phyloP scores from a whole-genome alignment of 805 yeast genomes.

The Sungouiozyma ichnusensis region DNA sequence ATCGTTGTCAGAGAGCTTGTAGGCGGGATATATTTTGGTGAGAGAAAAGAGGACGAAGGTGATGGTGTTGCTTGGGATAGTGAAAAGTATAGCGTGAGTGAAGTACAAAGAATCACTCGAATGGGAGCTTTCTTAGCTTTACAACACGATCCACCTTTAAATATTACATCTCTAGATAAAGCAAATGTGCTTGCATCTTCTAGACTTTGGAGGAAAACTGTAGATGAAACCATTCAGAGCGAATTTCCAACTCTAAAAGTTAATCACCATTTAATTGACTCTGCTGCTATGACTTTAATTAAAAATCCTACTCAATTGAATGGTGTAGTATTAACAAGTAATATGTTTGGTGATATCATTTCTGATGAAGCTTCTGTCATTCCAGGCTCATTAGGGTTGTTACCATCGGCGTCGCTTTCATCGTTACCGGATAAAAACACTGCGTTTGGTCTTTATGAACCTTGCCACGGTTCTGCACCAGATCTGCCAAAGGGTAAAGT shows the following conservation, averaged over 20 bases:
- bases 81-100: conserved; percentile 82
- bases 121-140: conserved; percentile 97
- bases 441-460: conserved; percentile 95
- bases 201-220: conserved; percentile 92
- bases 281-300: conserved; percentile 96
- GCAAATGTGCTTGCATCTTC: conserved; percentile 96
- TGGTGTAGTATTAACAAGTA: conserved; percentile 85
- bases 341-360: conserved; percentile 97
- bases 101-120: conserved; percentile 90
- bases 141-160: conserved; percentile 87
- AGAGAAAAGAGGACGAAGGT: conserved; percentile 84
- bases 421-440: conserved; percentile 91
- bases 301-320: conserved; percentile 85
- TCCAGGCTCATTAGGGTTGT: conserved; percentile 92
- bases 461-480: conserved; percentile 98
- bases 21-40: conserved; percentile 97
- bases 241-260: conserved; percentile 86
- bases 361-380: conserved; percentile 97
- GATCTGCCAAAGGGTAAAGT: conserved; percentile 81
- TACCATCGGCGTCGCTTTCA: conserved; percentile 91
- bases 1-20: conserved; percentile 92
- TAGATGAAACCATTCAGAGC: conserved; percentile 66
- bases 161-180: conserved; percentile 93
- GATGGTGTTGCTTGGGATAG: conserved; percentile 86
- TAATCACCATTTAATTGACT: conserved; percentile 93